Base-by-base conservation (phyloP, 2,329 filamentous ascomycete species). In the Hymenoscyphus scutula region DNA sequence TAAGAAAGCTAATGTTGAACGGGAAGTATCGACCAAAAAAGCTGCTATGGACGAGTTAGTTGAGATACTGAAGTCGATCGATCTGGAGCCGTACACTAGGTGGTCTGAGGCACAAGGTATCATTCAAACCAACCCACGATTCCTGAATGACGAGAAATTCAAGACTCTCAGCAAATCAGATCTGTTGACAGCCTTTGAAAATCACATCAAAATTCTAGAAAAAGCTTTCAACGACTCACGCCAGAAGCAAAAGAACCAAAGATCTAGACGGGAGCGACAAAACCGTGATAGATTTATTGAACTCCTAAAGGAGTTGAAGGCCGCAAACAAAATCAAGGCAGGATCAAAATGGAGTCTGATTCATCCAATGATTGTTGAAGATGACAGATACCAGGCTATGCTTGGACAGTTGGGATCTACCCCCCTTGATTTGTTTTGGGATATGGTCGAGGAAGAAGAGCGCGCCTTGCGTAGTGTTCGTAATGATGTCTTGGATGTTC, bases 381-480 rank as follows among this genome's bases (percentile, higher is more conserved):
- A 99, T 72, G 84, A 89, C 56, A 90, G 93, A 68, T 98, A 97
- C 76, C 83, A 81, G 70, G 87, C 86, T 67, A 92, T 97, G 81
- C 84, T 93, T 64, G 93, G 92, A 58, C 91, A 96, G 73, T 78
- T 84, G 63, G 93, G 94, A 61, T 97, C 93, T 4, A 90, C 86
- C 4, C 91, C 95, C 15, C 83, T 97, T 67, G 92, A 98, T 72
- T 81, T 99, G 6, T 98, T 99, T 79, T 97, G 94, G 92, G 95
- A 99, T 74, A 81, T 93, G 56, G 83, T 98, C 29, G 95, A 98
- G 75, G 92, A 97, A 75, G 92, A 98, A 75, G 94, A 99, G 73
- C 87, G 90, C 62, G 87, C 89, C n/a, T 80, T 97, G 56, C 89
- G 93, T 65, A 88, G 86, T 57, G 88, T 89, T 56, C 84, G 91